phyloP scores from a whole-genome alignment of 495 filamentous ascomycete genomes.

The Penicillium salamii region DNA sequence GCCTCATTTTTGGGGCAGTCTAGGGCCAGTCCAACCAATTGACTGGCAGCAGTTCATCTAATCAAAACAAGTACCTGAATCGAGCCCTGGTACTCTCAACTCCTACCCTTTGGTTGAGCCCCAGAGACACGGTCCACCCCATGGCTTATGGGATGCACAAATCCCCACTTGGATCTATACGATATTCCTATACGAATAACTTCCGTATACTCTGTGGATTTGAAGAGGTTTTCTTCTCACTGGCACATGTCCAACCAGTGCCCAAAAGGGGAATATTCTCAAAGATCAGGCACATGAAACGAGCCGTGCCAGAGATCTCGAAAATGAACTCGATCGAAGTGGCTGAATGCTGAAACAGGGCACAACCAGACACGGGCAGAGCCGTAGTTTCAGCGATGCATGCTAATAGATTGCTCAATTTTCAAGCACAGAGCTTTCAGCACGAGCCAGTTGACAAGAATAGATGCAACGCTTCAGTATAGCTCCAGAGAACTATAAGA shows the following conservation, averaged over 20 bases:
- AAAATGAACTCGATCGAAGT: background rate
- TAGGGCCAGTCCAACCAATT: background rate
- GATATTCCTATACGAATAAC: background rate
- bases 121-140: background rate
- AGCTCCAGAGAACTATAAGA: constrained; percentile 15
- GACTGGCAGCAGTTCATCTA: background rate
- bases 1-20: constrained; percentile 8
- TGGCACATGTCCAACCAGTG: background rate
- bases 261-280: background rate
- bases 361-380: constrained; percentile 10
- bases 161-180: background rate
- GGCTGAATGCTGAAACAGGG: constrained; percentile 9
- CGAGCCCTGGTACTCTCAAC: background rate
- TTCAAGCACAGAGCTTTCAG: background rate
- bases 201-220: background rate
- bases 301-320: background rate
- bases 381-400: constrained; percentile 6
- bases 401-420: background rate
- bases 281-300: background rate
- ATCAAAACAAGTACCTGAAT: background rate
- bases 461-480: constrained; percentile 4
- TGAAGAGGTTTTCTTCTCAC: background rate
- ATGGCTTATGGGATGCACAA: background rate
- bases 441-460: background rate
- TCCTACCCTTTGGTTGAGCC: background rate